Evolutionary conservation across 1,139 yeast species (phyloP).

Genomic region (Sporopachydermia cereana): DNA sequence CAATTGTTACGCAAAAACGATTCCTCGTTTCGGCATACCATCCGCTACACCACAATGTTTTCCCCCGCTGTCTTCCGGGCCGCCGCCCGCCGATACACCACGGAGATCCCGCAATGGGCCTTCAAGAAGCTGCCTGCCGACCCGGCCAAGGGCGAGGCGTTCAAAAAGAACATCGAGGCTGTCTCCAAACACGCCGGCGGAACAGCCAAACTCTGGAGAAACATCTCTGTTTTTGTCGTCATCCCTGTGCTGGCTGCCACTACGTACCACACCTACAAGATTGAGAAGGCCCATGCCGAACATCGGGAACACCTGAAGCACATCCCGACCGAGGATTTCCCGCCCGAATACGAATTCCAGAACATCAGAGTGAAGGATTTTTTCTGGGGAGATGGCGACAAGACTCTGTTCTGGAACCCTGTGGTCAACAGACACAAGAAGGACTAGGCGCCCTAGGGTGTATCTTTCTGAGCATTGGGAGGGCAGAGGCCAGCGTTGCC

Average conservation of each 20-base stretch:
- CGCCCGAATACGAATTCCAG: slow-evolving; percentile 79
- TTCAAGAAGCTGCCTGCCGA: slow-evolving; percentile 20
- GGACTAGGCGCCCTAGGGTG: slow-evolving; percentile 8
- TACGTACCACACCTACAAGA: slow-evolving; percentile 66
- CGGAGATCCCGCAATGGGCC: slow-evolving; percentile 1
- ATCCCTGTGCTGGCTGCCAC: slow-evolving; percentile 69
- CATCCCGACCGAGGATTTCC: slow-evolving; percentile 84
- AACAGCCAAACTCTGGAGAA: slow-evolving; percentile 76
- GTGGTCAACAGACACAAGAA: slow-evolving; percentile 70
- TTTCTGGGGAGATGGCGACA: slow-evolving; percentile 99
- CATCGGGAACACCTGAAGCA: slow-evolving; percentile 78
- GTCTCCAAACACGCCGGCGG: slow-evolving; percentile 68
- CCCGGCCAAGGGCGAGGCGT: slow-evolving; percentile 43
- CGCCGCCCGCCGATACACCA: not conserved
- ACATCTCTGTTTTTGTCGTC: slow-evolving; percentile 68
- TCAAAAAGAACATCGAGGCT: slow-evolving; percentile 37
- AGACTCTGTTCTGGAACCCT: slow-evolving; percentile 93
- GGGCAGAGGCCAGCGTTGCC: too few species aligned
- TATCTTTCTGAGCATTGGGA: too few species aligned
- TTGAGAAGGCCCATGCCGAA: slow-evolving; percentile 79
- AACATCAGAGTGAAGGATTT: slow-evolving; percentile 76
- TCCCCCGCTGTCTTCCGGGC: not conserved
- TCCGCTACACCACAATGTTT: slow-evolving; percentile 1
- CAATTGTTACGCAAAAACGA: too few species aligned
- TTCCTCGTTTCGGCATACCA: too few species aligned